phyloP scores from a whole-genome alignment of 2,329 filamentous ascomycete species.

The Colletotrichum costaricense region DNA sequence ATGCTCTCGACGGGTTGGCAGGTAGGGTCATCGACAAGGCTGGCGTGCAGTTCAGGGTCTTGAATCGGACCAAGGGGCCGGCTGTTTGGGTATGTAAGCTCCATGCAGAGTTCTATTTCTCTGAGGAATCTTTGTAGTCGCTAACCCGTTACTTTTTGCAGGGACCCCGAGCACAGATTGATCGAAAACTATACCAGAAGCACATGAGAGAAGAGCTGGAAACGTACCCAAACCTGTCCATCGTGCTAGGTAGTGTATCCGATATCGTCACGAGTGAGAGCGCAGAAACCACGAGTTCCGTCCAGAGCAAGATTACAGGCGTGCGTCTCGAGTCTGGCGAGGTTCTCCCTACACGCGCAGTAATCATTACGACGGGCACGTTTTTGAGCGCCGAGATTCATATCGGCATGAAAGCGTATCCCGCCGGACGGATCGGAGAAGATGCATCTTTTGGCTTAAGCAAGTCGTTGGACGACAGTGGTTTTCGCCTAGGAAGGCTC shows the following conservation, averaged over 20 bases:
- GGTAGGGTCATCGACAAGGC: slow-evolving; percentile 93
- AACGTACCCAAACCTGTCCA: slow-evolving; percentile 80
- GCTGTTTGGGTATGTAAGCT: slow-evolving; percentile 81
- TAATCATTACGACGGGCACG: slow-evolving; percentile 96
- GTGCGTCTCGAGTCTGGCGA: slow-evolving; percentile 90
- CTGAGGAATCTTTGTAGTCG: neutral
- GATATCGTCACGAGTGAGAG: slow-evolving; percentile 84
- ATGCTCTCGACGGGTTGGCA: slow-evolving; percentile 91
- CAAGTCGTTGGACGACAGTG: slow-evolving; percentile 88
- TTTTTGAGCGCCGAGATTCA: slow-evolving; percentile 97
- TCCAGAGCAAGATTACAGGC: slow-evolving; percentile 74
- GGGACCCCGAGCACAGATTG: slow-evolving; percentile 95
- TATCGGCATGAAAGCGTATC: slow-evolving; percentile 86
- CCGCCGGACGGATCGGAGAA: slow-evolving; percentile 93
- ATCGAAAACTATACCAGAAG: slow-evolving; percentile 86
- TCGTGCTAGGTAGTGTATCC: slow-evolving; percentile 88
- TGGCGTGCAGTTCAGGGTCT: slow-evolving; percentile 89
- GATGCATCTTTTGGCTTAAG: slow-evolving; percentile 92
- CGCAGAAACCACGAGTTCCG: slow-evolving; percentile 49
- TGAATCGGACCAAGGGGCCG: slow-evolving; percentile 91
- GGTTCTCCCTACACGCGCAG: slow-evolving; percentile 80
- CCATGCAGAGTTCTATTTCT: neutral
- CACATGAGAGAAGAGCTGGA: slow-evolving; percentile 91
- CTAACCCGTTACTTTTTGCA: slow-evolving; percentile 38
- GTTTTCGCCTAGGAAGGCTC: slow-evolving; percentile 87